phyloP scores from a whole-genome alignment of 108 stramenopile genomes.

The Schizochytrium sp. region DNA sequence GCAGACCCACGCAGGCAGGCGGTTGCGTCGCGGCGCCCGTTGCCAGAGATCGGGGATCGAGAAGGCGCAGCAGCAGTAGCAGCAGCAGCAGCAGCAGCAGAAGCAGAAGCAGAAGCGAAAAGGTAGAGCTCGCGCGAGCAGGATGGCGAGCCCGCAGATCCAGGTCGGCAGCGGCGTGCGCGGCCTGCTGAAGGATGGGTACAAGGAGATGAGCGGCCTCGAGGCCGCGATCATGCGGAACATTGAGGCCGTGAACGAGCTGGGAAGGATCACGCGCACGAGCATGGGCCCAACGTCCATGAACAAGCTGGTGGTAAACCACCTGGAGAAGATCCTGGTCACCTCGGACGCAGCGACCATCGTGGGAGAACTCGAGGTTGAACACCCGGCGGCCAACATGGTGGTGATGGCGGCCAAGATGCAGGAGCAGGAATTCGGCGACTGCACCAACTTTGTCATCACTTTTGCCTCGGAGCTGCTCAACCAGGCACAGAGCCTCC shows the following conservation, averaged over 20 bases:
- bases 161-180: slow-evolving; percentile 30
- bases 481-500: slow-evolving; percentile 72
- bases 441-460: slow-evolving; percentile 86
- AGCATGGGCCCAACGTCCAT: slow-evolving; percentile 95
- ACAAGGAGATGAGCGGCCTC: slow-evolving; percentile 44
- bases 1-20: too few species aligned
- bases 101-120: too few species aligned
- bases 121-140: neutral
- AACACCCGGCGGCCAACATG: slow-evolving; percentile 97
- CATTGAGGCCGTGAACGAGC: slow-evolving; percentile 84
- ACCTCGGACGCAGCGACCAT: slow-evolving; percentile 92
- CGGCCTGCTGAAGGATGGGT: slow-evolving; percentile 56
- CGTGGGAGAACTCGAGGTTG: slow-evolving; percentile 83
- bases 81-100: too few species aligned
- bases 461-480: slow-evolving; percentile 83
- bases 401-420: slow-evolving; percentile 76
- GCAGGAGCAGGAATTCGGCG: slow-evolving; percentile 84
- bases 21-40: too few species aligned
- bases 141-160: neutral
- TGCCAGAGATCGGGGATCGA: too few species aligned
- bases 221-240: slow-evolving; percentile 58
- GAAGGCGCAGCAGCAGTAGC: too few species aligned
- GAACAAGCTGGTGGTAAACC: slow-evolving; percentile 97
- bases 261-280: slow-evolving; percentile 78
- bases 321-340: slow-evolving; percentile 93